Conservation (phyloP, 2,329 filamentous ascomycete genomes). For the Trichoderma sp. region DNA sequence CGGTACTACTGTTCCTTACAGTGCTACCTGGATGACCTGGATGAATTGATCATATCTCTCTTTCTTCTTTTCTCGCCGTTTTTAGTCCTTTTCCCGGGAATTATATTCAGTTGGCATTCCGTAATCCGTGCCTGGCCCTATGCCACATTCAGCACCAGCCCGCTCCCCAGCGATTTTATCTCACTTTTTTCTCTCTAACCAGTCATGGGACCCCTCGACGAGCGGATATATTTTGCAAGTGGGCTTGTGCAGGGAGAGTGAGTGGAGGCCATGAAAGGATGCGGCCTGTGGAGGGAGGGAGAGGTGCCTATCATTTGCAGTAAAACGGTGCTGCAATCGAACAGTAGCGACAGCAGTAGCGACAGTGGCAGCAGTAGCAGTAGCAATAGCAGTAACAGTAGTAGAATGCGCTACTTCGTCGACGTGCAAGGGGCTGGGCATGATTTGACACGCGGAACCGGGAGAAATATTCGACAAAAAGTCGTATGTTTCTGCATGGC, state of each 20-base stretch:
- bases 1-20: not conserved
- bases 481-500: not conserved
- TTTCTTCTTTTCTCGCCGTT: not conserved
- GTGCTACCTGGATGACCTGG: too few relatives aligned
- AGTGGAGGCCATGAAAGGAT: not conserved
- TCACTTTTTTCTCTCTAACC: not conserved
- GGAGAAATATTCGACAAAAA: not conserved
- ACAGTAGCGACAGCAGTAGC: not conserved
- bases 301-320: not conserved
- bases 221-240: constrained; percentile 5
- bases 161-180: not conserved
- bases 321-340: not conserved
- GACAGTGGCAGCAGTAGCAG: not conserved
- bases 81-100: constrained; percentile 7
- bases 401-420: not conserved
- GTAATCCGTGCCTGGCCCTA: constrained; percentile 13
- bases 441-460: not conserved
- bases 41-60: not conserved
- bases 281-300: not conserved
- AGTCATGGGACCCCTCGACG: constrained; percentile 20
- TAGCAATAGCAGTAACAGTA: too few relatives aligned
- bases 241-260: constrained; percentile 4
- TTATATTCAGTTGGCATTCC: constrained; percentile 15
- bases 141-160: constrained; percentile 3
- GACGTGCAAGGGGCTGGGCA: not conserved